Base-by-base conservation (phyloP, 441 rosid species). In the Gossypium gossypioides region DNA sequence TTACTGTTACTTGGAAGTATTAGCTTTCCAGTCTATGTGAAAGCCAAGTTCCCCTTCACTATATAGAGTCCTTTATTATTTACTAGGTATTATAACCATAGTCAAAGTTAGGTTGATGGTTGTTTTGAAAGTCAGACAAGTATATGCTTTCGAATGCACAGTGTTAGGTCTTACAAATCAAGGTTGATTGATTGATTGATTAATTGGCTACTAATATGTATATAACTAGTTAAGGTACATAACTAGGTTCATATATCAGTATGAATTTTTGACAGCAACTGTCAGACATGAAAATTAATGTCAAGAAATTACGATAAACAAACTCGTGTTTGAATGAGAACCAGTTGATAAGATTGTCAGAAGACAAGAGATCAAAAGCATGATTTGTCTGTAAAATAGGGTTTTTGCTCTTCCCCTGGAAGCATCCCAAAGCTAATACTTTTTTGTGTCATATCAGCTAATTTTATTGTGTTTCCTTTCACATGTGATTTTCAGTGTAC, bases 31-130 rank as follows among this genome's bases (percentile, higher is more conserved):
- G 32, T 4, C 32, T 27, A 0, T 27, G 32, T 27, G 32, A 27
- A 27, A 27, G 32, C 6, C 32, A 27, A 27, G 32, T 27, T 27
- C 6, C 32, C 5, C 32, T 27, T 27, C 32, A 27, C 6, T 27
- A 27, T 27, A 4, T 27, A 0, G 6, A 4, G 6, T 27, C 16
- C 52, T 42, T 32, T 6, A 65, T 65, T 42, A 65, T 22, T 34
- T 16, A 21, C 25, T 12, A 42, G n/a, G 32, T 27, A 27, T 29
- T 40, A 29, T 60, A 29, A 44, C 3, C 32, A 29, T 15, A 27
- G 59, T 68, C 60, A 51, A 68, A 68, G 25, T 68, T 51, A 13
- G 46, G 59, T 68, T 68, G 16, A 27, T 48, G 15, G 29, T 50
- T 67, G n/a, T 25, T 67, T 50, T 3, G 44, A 67, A 67, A 67